Conservation (phyloP, 352 stramenopile species). For the Pythium dissimile region DNA sequence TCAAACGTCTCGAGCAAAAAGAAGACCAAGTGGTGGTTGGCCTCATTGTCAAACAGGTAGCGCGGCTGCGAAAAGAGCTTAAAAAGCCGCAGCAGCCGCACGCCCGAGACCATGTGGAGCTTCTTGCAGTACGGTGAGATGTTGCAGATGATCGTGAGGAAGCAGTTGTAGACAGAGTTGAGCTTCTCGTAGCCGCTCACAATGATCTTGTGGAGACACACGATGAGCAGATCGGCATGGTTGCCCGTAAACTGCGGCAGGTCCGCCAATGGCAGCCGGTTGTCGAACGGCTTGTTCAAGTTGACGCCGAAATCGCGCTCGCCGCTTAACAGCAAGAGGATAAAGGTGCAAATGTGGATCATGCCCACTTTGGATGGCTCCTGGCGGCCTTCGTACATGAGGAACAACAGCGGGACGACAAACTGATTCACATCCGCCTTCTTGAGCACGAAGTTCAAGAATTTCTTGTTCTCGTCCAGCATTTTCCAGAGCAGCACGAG, state of each 20-base stretch:
- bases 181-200: slow-evolving; percentile 96
- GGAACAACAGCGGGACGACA: slow-evolving; percentile 79
- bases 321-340: slow-evolving; percentile 95
- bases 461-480: slow-evolving; percentile 96
- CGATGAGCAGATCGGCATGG: slow-evolving; percentile 96
- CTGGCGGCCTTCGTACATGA: slow-evolving; percentile 94
- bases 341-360: slow-evolving; percentile 99
- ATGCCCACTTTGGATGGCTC: slow-evolving; percentile 93
- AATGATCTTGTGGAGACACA: slow-evolving; percentile 98
- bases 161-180: slow-evolving; percentile 97
- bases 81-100: slow-evolving; percentile 97
- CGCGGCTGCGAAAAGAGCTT: slow-evolving; percentile 95
- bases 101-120: slow-evolving; percentile 93
- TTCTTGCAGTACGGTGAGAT: slow-evolving; percentile 97
- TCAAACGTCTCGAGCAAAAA: slow-evolving; percentile 98
- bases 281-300: slow-evolving; percentile 96
- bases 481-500: slow-evolving; percentile 98
- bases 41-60: slow-evolving; percentile 94
- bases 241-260: slow-evolving; percentile 94
- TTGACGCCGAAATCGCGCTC: slow-evolving; percentile 96
- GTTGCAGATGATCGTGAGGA: slow-evolving; percentile 99
- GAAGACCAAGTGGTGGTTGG: slow-evolving; percentile 94
- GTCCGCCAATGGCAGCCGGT: slow-evolving; percentile 89
- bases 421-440: slow-evolving; percentile 93
- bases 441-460: slow-evolving; percentile 93